phyloP scores from a whole-genome alignment of 164 flowering plant genomes.

The Vitis rupestris region DNA sequence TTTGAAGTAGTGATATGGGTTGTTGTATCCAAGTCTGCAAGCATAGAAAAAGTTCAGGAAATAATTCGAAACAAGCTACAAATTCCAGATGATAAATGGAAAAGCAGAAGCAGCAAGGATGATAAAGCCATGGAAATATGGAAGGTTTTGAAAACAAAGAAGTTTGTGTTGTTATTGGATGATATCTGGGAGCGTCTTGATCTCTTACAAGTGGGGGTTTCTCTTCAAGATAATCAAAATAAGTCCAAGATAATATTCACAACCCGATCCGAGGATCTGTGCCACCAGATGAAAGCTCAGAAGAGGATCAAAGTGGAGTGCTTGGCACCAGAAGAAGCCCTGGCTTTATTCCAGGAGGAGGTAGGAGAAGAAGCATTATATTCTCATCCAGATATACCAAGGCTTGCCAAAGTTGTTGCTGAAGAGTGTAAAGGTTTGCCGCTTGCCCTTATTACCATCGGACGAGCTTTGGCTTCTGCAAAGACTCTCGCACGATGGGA shows the following conservation, averaged over 20 bases:
- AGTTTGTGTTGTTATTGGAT: constrained; percentile 10
- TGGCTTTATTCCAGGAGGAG: constrained; percentile 14
- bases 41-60: not conserved
- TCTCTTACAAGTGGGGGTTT: not conserved
- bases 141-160: not conserved
- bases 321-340: constrained; percentile 6
- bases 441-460: constrained; percentile 15
- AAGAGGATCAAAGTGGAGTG: constrained; percentile 7
- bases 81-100: not conserved
- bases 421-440: constrained; percentile 17
- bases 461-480: constrained; percentile 12
- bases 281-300: constrained; percentile 15
- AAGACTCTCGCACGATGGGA: constrained; percentile 15
- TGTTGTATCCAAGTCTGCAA: not conserved
- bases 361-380: constrained; percentile 13
- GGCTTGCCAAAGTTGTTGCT: constrained; percentile 3
- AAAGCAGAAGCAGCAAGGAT: not conserved
- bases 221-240: not conserved
- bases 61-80: not conserved
- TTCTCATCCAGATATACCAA: constrained; percentile 9
- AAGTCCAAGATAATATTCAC: constrained; percentile 12
- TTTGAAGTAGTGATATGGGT: not conserved
- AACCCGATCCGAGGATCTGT: constrained; percentile 9
- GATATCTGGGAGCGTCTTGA: constrained; percentile 11
- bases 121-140: not conserved